A percentile compares a stretch with the other conserved stretches of the same genome.
Conservation (phyloP, 116 monocot genomes). For the Phalaenopsis hybrid region DNA sequence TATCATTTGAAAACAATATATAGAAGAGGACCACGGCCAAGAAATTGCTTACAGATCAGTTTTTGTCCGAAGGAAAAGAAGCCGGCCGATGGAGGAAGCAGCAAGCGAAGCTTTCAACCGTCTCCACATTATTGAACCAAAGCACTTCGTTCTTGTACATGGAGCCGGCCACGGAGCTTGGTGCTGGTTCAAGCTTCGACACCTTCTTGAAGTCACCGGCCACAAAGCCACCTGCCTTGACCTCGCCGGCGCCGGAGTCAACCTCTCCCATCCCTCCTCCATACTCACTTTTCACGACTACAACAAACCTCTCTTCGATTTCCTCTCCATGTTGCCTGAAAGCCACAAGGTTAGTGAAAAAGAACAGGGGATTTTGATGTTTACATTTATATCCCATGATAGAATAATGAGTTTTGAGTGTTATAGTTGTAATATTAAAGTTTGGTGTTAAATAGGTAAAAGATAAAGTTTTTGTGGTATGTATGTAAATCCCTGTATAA, state of each 20-base stretch:
- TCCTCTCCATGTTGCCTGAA: constrained; percentile 33
- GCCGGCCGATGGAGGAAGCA: background rate
- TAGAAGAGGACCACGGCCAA: too few species aligned
- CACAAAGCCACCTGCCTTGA: constrained; percentile 37
- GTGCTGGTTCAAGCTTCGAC: constrained; percentile 55
- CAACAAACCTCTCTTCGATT: constrained; percentile 34
- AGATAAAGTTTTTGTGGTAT: too few species aligned
- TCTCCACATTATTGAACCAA: background rate
- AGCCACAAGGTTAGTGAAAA: constrained; percentile 27
- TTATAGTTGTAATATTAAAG: too few species aligned
- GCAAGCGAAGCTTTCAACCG: background rate
- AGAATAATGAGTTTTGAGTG: too few species aligned
- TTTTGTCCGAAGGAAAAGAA: too few species aligned
- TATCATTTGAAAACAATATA: too few species aligned
- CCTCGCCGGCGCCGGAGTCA: constrained; percentile 39
- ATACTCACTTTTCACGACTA: constrained; percentile 34
- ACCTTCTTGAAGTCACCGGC: constrained; percentile 32
- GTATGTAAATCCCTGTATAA: too few species aligned
- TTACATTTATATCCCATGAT: too few species aligned
- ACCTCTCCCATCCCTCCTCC: constrained; percentile 24
- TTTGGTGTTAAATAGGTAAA: too few species aligned
- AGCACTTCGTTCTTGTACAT: constrained; percentile 51
- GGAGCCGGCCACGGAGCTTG: constrained; percentile 57
- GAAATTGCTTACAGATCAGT: too few species aligned
- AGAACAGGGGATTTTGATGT: background rate